phyloP scores from a whole-genome alignment of 148 eudicot species.

The Bassia scoparia region DNA sequence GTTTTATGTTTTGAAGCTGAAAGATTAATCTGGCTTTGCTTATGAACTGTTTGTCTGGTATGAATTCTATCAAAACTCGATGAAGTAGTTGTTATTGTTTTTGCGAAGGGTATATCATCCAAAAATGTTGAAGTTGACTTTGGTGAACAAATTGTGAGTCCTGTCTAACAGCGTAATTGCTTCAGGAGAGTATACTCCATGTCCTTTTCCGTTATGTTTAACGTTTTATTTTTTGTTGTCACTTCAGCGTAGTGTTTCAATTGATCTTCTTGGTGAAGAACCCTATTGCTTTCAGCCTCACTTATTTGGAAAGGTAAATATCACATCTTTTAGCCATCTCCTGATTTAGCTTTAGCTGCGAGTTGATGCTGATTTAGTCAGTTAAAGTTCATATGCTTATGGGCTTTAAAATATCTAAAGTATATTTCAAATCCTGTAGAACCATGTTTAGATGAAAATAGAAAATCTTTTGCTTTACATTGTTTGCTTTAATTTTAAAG shows the following conservation, averaged over 20 bases:
- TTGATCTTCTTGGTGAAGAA: slow-evolving; percentile 83
- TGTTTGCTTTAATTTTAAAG: neutral
- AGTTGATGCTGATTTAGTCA: slow-evolving; percentile 10
- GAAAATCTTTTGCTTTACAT: neutral
- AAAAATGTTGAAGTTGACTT: slow-evolving; percentile 61
- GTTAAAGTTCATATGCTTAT: neutral
- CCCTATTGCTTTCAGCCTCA: slow-evolving; percentile 70
- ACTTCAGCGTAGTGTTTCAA: slow-evolving; percentile 74
- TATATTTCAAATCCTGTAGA: neutral
- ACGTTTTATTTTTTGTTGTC: slow-evolving; percentile 13
- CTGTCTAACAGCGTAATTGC: neutral
- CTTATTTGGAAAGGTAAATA: slow-evolving; percentile 77
- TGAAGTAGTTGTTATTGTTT: slow-evolving; percentile 90
- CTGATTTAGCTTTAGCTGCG: neutral
- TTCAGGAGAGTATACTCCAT: neutral
- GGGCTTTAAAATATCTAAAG: neutral
- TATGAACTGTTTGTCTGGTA: slow-evolving; percentile 54
- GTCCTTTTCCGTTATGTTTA: neutral
- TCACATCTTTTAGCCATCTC: neutral
- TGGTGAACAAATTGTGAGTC: slow-evolving; percentile 91
- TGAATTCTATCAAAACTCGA: slow-evolving; percentile 95
- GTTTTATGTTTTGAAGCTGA: neutral
- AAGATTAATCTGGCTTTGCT: neutral
- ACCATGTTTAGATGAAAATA: neutral
- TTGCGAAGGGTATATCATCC: slow-evolving; percentile 84